Percentiles rank a stretch among this genome's conserved stretches.
Conservation (phyloP, 306 rosid genomes). For the Castanospermum australe region DNA sequence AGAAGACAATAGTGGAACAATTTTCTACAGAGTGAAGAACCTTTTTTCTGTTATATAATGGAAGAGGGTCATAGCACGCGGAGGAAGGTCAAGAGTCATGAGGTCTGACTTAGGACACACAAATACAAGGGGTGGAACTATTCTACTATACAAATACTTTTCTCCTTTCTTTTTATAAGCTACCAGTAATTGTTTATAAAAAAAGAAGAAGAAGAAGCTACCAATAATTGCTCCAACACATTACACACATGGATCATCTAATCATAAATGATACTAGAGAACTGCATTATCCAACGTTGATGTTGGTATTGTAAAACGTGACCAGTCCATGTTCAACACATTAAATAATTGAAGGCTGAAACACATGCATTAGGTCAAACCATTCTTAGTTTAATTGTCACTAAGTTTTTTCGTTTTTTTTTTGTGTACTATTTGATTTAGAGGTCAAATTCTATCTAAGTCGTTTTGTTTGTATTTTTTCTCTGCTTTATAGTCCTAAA, state of each 20-base stretch:
- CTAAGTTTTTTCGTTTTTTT: too few relatives aligned
- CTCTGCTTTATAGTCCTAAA: too few relatives aligned
- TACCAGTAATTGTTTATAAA: too few relatives aligned
- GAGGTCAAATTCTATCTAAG: too few relatives aligned
- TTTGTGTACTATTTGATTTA: too few relatives aligned
- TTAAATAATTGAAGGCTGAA: too few relatives aligned
- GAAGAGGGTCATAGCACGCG: neutral
- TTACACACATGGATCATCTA: neutral
- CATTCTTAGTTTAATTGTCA: too few relatives aligned
- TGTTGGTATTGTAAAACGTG: neutral
- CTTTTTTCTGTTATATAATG: too few relatives aligned
- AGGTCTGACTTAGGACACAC: conserved; percentile 36
- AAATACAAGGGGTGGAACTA: conserved; percentile 9
- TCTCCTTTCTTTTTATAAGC: neutral
- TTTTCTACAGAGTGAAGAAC: too few relatives aligned
- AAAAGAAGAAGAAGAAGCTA: too few relatives aligned
- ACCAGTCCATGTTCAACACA: neutral
- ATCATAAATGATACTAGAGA: neutral
- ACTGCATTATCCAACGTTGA: neutral
- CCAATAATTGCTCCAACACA: conserved; percentile 10
- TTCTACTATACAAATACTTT: conserved; percentile 25
- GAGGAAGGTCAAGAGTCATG: conserved; percentile 36
- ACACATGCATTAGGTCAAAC: too few relatives aligned
- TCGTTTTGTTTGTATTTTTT: too few relatives aligned
- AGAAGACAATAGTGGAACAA: neutral